Conservation (phyloP, 371 early-diverging fungal species). For the Mucor ambiguus region DNA sequence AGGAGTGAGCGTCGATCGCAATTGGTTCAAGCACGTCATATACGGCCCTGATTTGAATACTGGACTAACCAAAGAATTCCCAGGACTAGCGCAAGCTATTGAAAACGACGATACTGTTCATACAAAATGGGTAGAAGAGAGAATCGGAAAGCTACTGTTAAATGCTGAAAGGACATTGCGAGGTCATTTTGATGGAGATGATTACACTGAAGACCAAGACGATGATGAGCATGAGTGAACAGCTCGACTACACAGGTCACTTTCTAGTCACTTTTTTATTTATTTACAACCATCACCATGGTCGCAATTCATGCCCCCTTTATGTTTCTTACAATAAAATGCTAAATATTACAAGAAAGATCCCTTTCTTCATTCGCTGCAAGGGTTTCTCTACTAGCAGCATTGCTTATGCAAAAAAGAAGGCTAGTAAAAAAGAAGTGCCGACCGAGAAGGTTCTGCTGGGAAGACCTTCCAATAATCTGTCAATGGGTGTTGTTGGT, state of each 20-base stretch:
- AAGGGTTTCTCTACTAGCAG: neutral
- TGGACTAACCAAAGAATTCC: conserved; percentile 48
- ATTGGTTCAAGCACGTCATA: conserved; percentile 64
- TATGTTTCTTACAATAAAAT: neutral
- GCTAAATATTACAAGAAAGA: neutral
- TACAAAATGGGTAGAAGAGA: conserved; percentile 5
- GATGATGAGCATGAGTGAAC: neutral
- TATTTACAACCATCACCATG: neutral
- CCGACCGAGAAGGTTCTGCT: conserved; percentile 44
- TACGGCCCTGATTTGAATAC: conserved; percentile 55
- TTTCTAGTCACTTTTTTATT: conserved; percentile 8
- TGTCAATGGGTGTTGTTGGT: conserved; percentile 95
- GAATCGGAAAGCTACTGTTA: neutral
- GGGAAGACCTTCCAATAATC: conserved; percentile 77
- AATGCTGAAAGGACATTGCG: conserved; percentile 4
- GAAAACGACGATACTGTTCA: neutral
- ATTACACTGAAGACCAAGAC: conserved; percentile 5
- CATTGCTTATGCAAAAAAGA: conserved; percentile 22
- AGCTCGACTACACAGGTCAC: neutral
- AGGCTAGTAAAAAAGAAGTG: conserved; percentile 11
- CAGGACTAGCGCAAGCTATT: conserved; percentile 42
- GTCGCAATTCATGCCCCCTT: conserved; percentile 8
- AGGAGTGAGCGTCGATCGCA: conserved; percentile 30
- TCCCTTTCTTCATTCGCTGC: neutral
- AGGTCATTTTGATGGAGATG: neutral